Evolutionary conservation across 805 yeast genomes (phyloP).

Genomic region (Saturnispora bothae): DNA sequence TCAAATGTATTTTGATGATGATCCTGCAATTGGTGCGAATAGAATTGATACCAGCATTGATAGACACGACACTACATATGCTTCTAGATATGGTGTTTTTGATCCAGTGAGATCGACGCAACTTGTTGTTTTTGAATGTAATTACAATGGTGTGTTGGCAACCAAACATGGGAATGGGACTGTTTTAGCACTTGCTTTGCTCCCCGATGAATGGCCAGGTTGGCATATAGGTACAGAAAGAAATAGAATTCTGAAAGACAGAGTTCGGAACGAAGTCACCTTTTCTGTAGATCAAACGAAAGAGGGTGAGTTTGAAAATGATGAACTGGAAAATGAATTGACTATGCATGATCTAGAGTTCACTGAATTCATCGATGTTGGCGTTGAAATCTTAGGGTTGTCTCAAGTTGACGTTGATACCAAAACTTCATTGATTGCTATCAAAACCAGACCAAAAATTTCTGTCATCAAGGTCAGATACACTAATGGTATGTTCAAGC

Average conservation of each 20-base stretch:
- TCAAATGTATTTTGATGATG: background rate
- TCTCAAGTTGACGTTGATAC: background rate
- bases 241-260: background rate
- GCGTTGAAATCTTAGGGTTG: conserved; percentile 6
- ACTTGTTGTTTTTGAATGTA: background rate
- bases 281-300: background rate
- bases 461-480: background rate
- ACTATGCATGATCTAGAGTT: conserved; percentile 1
- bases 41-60: background rate
- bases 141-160: background rate
- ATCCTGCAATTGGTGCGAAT: conserved; percentile 1
- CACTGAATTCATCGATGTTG: conserved; percentile 1
- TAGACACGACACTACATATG: background rate
- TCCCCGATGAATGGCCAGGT: conserved; percentile 3
- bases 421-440: background rate
- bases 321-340: background rate
- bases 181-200: background rate
- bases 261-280: background rate
- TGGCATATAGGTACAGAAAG: conserved; percentile 2
- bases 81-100: conserved; percentile 1
- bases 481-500: background rate
- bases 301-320: conserved; percentile 5
- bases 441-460: conserved; percentile 1
- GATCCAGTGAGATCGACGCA: conserved; percentile 5
- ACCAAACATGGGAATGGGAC: conserved; percentile 3